Base-by-base conservation (phyloP, 495 filamentous ascomycete genomes). In the Penicillium tannophilum region DNA sequence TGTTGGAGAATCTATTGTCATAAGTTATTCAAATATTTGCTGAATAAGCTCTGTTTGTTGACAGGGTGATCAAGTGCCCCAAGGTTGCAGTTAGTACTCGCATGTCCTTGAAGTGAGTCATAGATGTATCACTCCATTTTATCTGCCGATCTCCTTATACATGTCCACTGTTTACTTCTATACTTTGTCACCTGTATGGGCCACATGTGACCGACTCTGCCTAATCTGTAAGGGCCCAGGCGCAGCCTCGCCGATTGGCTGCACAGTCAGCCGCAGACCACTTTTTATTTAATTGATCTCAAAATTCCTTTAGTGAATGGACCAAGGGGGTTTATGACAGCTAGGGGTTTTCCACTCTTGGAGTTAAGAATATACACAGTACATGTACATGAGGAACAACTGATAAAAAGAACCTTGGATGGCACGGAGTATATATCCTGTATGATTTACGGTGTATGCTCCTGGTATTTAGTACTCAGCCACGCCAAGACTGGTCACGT, bases 151-250 rank as follows among this genome's bases (percentile, higher is more conserved):
- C 39, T 47, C 10, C 14, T 47, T 16, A 47, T 24, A 47, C 24
- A 47, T 47, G 0, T 28, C 24, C 20, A 24, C 6, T 47, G 10
- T 28, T 47, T 20, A 30, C 41, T 35, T 55, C 28, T 50, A 28
- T 24, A 50, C 17, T 33, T 17, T 46, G 43, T 20, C 49, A 36
- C 33, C 33, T 36, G 33, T 36, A 36, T 52, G 12, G 23, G 24
- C 54, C 53, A 60, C 46, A 33, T 56, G 57, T 60, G 33, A 26
- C 2, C 43, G 16, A 36, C 50, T 62, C 43, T 51, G 58, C 59
- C 55, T 56, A 44, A 65, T 59, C 59, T 55, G 63, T 55, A 65
- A 65, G 63, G 63, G 55, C 57, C 54, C 42, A 57, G 31, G 39
- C 49, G 30, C 50, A 51, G 55, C 16, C 24, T 26, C 30, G 41